A percentile compares a stretch with the other conserved stretches of the same genome.
Conservation (phyloP, 768 basidiomycete genomes). For the Tulasnella sp. region DNA sequence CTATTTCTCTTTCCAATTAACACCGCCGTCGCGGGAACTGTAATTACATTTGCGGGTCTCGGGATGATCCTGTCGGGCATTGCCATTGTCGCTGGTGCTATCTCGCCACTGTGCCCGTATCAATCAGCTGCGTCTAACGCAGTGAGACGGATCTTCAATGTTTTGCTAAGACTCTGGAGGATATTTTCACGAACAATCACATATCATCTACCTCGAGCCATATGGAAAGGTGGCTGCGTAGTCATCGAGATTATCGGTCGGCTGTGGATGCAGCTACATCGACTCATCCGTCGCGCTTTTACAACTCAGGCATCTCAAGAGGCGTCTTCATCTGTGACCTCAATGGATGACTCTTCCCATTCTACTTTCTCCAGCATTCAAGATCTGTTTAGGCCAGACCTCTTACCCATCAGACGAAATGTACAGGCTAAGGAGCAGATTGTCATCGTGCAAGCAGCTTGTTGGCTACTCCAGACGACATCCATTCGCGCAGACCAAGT, state of each 20-base stretch:
- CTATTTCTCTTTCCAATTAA: conserved; percentile 2
- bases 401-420: too few relatives aligned
- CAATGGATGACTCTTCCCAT: too few relatives aligned
- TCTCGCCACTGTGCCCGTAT: background rate
- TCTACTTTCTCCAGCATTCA: too few relatives aligned
- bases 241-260: too few relatives aligned
- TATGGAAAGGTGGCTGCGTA: too few relatives aligned
- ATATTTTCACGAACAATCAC: background rate
- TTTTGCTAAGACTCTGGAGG: background rate
- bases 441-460: background rate
- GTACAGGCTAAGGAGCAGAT: background rate
- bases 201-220: too few relatives aligned
- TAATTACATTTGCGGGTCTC: background rate
- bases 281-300: too few relatives aligned
- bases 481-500: background rate
- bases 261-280: too few relatives aligned
- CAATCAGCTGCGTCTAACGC: background rate
- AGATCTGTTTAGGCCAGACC: too few relatives aligned
- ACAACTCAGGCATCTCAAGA: too few relatives aligned
- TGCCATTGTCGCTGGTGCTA: background rate
- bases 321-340: too few relatives aligned
- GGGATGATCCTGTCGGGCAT: background rate
- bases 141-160: background rate
- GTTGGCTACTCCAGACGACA: background rate
- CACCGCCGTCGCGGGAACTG: background rate